phyloP scores from a whole-genome alignment of 225 moss, liverwort and hornwort species.

The Takakia lepidozioides region DNA sequence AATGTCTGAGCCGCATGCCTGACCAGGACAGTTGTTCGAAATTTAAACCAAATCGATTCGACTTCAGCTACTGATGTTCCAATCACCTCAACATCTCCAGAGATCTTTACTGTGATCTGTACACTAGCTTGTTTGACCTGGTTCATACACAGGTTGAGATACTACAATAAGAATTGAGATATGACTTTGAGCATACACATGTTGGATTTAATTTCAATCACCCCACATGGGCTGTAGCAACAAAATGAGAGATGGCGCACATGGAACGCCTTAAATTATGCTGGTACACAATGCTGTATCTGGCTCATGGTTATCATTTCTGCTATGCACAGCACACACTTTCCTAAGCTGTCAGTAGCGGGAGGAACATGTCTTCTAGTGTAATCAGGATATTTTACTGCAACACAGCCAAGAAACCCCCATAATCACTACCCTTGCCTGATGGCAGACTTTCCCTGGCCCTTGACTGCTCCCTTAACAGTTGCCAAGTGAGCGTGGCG shows the following conservation, averaged over 20 bases:
- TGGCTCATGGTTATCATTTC: conserved; percentile 55
- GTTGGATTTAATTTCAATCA: neutral
- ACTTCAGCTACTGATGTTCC: neutral
- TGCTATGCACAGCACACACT: conserved; percentile 37
- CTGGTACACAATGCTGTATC: conserved; percentile 56
- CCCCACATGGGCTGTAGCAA: neutral
- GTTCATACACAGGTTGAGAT: too few relatives aligned
- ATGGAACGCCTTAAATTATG: conserved; percentile 43
- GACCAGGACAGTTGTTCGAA: neutral
- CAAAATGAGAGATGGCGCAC: conserved; percentile 30
- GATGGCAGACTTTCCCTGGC: conserved; percentile 38
- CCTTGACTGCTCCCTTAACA: conserved; percentile 34
- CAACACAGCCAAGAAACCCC: conserved; percentile 46
- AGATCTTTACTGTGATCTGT: neutral
- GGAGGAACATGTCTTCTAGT: conserved; percentile 17
- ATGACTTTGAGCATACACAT: conserved; percentile 1
- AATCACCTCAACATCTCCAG: conserved; percentile 1
- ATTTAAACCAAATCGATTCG: conserved; percentile 1
- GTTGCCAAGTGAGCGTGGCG: conserved; percentile 24
- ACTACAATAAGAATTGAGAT: too few relatives aligned
- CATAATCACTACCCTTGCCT: conserved; percentile 47
- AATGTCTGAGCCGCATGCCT: neutral
- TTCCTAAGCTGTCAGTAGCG: conserved; percentile 45
- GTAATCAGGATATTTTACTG: conserved; percentile 41
- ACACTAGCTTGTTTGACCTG: conserved; percentile 4